Percentiles rank a stretch among this genome's conserved stretches.
These are phyloP conservation scores for Phoma sp. DNA, from an alignment of 2,329 filamentous ascomycete species.

Conservation along the genomic window DNA sequence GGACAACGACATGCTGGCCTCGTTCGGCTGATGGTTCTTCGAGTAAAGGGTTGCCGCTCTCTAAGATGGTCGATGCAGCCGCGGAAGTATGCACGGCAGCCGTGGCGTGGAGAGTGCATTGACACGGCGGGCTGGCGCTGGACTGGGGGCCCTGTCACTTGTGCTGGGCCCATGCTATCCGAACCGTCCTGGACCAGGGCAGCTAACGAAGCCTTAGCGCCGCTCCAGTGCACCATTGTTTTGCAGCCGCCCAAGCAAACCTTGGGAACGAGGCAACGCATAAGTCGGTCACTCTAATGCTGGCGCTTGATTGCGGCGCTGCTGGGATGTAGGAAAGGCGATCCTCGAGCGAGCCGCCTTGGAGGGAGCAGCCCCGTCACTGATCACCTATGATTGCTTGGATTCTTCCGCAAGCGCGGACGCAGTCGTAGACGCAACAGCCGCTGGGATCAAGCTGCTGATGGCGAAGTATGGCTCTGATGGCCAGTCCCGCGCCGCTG, in stretches of 20 bases:
- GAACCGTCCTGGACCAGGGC: conserved; percentile 34
- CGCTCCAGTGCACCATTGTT: conserved; percentile 35
- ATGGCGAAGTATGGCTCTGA: conserved; percentile 40
- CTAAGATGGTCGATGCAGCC: conserved; percentile 44
- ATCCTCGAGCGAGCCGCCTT: conserved; percentile 1
- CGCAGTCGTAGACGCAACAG: conserved; percentile 14
- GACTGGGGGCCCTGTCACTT: conserved; percentile 35
- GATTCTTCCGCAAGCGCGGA: conserved; percentile 16
- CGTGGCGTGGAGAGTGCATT: conserved; percentile 35
- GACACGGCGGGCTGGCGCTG: conserved; percentile 24
- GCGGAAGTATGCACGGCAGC: conserved; percentile 44
- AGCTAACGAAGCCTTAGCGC: conserved; percentile 29
- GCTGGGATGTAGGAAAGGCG: conserved; percentile 17
- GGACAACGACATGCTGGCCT: conserved; percentile 44
- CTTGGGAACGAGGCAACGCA: conserved; percentile 29
- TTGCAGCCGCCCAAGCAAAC: conserved; percentile 33
- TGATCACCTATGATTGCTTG: not conserved
- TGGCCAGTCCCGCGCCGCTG: conserved; percentile 37
- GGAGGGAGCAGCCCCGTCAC: conserved; percentile 1
- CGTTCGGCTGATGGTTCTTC: conserved; percentile 52
- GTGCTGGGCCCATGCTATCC: conserved; percentile 32
- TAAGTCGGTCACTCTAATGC: conserved; percentile 18
- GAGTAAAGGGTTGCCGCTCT: conserved; percentile 37
- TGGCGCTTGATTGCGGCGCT: conserved; percentile 24
- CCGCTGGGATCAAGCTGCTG: conserved; percentile 17